Evolutionary conservation across 2,329 filamentous ascomycete genomes (phyloP).

Genomic region (Aphanoascus verrucosus): DNA sequence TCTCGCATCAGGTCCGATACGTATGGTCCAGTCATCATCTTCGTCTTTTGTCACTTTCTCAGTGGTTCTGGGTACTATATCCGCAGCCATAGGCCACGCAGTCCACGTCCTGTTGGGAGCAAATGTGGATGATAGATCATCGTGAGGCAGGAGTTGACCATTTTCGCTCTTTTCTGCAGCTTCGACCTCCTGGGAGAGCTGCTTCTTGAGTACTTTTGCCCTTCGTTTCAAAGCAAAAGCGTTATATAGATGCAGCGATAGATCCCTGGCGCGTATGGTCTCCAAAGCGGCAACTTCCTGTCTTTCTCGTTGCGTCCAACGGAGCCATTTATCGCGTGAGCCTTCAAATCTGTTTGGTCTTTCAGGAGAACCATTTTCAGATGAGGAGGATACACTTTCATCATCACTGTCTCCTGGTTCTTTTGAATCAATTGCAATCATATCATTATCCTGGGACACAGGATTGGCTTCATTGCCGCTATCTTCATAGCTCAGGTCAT

Average conservation of each 20-base stretch:
- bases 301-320: constrained; percentile 83
- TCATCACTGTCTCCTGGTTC: constrained; percentile 5
- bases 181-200: background rate
- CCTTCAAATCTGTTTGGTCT: constrained; percentile 59
- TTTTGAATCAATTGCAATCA: background rate
- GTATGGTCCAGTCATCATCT: constrained; percentile 44
- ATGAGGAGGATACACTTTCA: constrained; percentile 4
- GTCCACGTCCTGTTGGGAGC: constrained; percentile 56
- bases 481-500: constrained; percentile 13
- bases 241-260: constrained; percentile 70
- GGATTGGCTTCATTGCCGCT: constrained; percentile 15
- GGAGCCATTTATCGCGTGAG: constrained; percentile 57
- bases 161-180: constrained; percentile 16
- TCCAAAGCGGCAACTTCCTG: constrained; percentile 54
- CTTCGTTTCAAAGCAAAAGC: constrained; percentile 56
- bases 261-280: constrained; percentile 52
- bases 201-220: constrained; percentile 14
- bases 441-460: constrained; percentile 10
- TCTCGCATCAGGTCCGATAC: constrained; percentile 33
- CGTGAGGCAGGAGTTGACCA: constrained; percentile 21
- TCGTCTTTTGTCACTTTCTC: constrained; percentile 42
- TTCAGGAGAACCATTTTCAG: constrained; percentile 5
- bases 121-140: constrained; percentile 24
- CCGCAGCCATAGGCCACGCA: constrained; percentile 65
- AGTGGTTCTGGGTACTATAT: constrained; percentile 49